A percentile compares a stretch with the other conserved stretches of the same genome.
phyloP scores from a whole-genome alignment of 805 yeast species.

The Sugiyamaella boreocaroliniensis region DNA sequence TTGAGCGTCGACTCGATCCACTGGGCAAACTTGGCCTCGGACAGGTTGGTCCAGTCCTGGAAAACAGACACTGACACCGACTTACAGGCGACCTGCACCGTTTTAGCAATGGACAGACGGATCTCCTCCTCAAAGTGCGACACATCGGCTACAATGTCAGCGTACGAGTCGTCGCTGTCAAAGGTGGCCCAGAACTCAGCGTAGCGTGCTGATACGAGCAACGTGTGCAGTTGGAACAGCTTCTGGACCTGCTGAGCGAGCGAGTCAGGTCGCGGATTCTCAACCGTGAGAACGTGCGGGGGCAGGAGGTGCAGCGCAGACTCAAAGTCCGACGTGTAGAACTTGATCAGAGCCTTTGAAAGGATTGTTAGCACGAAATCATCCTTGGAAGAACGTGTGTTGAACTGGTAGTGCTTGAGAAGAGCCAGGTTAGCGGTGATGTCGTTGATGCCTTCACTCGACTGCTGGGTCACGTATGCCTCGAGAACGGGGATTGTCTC shows the following conservation, averaged over 20 bases:
- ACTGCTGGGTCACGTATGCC: constrained; percentile 39
- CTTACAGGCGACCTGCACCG: constrained; percentile 25
- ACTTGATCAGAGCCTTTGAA: constrained; percentile 37
- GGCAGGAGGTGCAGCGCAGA: constrained; percentile 42
- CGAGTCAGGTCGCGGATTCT: constrained; percentile 21
- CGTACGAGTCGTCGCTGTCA: constrained; percentile 27
- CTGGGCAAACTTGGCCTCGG: constrained; percentile 21
- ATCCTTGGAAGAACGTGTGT: constrained; percentile 34
- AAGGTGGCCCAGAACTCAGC: constrained; percentile 30
- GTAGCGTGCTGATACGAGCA: constrained; percentile 28
- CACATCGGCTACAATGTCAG: constrained; percentile 32
- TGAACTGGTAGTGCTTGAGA: constrained; percentile 37
- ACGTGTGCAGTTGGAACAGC: constrained; percentile 26
- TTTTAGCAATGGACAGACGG: constrained; percentile 27
- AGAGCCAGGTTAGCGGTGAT: constrained; percentile 42
- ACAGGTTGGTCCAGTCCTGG: constrained; percentile 27
- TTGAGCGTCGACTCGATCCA: constrained; percentile 24
- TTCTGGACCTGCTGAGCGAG: constrained; percentile 24
- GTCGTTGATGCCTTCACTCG: constrained; percentile 31
- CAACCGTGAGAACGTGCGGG: constrained; percentile 29
- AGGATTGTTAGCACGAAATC: constrained; percentile 36
- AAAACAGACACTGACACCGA: constrained; percentile 25
- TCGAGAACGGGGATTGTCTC: constrained; percentile 39
- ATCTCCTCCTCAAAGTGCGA: constrained; percentile 30
- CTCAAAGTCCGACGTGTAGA: constrained; percentile 38